These are phyloP conservation scores for Kernera saxatilis DNA, from an alignment of 345 rosid genomes.

Conservation along the genomic window DNA sequence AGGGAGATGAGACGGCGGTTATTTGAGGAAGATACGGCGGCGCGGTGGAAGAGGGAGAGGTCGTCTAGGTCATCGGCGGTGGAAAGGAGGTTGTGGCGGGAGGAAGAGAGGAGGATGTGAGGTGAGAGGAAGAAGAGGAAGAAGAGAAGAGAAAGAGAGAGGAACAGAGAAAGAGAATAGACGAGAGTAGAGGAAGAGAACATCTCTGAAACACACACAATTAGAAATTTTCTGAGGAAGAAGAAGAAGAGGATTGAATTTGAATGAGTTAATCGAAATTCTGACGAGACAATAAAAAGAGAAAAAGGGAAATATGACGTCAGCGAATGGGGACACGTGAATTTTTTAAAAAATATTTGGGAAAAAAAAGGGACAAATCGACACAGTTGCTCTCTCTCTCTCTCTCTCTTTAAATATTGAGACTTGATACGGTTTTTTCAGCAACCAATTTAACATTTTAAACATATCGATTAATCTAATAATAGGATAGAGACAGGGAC, in stretches of 20 bases:
- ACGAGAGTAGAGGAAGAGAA: conserved; percentile 48
- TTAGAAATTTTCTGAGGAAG: conserved; percentile 1
- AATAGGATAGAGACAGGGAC: not conserved
- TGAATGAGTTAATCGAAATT: not conserved
- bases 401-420: conserved; percentile 7
- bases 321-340: conserved; percentile 28
- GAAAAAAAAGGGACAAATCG: not conserved
- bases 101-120: conserved; percentile 41
- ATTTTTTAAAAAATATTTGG: not conserved
- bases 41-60: conserved; percentile 58
- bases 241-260: not conserved
- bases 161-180: conserved; percentile 44
- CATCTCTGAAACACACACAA: conserved; percentile 34
- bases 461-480: conserved; percentile 14
- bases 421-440: conserved; percentile 13
- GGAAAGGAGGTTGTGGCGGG: conserved; percentile 34
- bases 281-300: not conserved
- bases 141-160: conserved; percentile 47
- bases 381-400: conserved; percentile 20
- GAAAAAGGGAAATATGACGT: conserved; percentile 21
- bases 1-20: conserved; percentile 30
- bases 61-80: conserved; percentile 56
- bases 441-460: not conserved
- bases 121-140: conserved; percentile 47
- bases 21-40: conserved; percentile 26